Base-by-base conservation (phyloP, 2,329 filamentous ascomycete genomes). In the Escovopsis weberi region DNA sequence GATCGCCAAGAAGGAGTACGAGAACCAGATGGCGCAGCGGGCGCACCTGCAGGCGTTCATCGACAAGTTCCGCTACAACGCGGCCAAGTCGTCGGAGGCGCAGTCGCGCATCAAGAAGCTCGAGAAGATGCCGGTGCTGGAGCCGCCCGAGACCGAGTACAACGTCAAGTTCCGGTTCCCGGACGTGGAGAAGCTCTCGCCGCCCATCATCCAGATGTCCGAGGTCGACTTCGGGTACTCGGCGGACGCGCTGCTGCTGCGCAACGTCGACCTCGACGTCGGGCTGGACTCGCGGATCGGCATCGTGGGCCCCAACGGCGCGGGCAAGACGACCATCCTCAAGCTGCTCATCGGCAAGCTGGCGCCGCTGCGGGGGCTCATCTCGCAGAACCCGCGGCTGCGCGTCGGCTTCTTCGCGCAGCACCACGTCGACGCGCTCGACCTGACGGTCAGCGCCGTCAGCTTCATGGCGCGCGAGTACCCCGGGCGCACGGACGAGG, bases 31-130 rank as follows among this genome's bases (percentile, higher is more conserved):
- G 86, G 86, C 74, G 1, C 79, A 89, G 63, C 77, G 91, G 53
- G 86, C 87, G 30, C 91, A 98, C 70, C 67, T 98, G 49, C 91
- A 98, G 68, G 81, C 85, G 26, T 98, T 98, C 65, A 98, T 98
- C 66, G 91, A 98, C 74, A 98, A 98, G 67, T 98, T 98, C 74
- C 80, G 91, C 42, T 98, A 98, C 74, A 98, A 98, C 59, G 91
- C 91, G 26, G 91, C 89, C 56, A 98, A 98, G 64, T 95, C 91
- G 1, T 94, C 89, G 8, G 91, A 98, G 69, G 91, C 91, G 2
- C 91, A 98, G 59, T 96, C 89, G 1, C 81, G 91, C 56, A 96
- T 98, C 75, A 98, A 98, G 74, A 98, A 98, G 61, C 71, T 98
- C 48, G 93, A 98, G 63, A 86, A 84, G 57, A 95, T 98, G 85